Conservation (phyloP, 163 green algal genomes). For the Scenedesmus sp. region DNA sequence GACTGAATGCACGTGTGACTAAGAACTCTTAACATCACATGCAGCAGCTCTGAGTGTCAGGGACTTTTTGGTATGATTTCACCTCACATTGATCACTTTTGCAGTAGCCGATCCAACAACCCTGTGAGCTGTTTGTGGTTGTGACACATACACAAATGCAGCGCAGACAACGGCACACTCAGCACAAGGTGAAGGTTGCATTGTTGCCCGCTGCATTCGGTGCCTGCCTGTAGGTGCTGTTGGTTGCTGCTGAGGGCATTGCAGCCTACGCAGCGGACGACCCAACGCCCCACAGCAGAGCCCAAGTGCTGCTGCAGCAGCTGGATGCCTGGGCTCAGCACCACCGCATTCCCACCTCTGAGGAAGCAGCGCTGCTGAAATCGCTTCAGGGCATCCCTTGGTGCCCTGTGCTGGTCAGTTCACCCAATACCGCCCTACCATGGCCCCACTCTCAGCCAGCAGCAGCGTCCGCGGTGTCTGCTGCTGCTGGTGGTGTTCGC, state of each 20-base stretch:
- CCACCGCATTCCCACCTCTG: neutral
- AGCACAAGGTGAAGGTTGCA: no score
- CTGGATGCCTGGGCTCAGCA: slow-evolving; percentile 60
- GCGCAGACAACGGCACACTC: no score
- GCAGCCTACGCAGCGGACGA: neutral
- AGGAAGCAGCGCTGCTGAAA: slow-evolving; percentile 62
- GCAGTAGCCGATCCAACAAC: no score
- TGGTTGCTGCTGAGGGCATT: slow-evolving; percentile 61
- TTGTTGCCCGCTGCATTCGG: no score
- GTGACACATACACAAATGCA: no score
- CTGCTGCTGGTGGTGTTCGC: neutral
- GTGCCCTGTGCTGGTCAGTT: slow-evolving; percentile 70
- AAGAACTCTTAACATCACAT: no score
- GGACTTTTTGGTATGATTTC: no score
- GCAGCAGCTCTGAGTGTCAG: no score
- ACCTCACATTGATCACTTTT: no score
- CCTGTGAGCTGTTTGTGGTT: no score
- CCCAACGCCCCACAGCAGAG: neutral
- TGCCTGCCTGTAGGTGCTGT: slow-evolving; percentile 56
- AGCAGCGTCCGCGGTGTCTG: neutral
- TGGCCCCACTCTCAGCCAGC: slow-evolving; percentile 34
- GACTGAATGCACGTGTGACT: no score
- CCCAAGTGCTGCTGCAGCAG: slow-evolving; percentile 63
- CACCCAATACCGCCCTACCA: slow-evolving; percentile 56
- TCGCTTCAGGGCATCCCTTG: slow-evolving; percentile 65